phyloP scores from a whole-genome alignment of 2,329 filamentous ascomycete species.

The Alternaria metachromatica region DNA sequence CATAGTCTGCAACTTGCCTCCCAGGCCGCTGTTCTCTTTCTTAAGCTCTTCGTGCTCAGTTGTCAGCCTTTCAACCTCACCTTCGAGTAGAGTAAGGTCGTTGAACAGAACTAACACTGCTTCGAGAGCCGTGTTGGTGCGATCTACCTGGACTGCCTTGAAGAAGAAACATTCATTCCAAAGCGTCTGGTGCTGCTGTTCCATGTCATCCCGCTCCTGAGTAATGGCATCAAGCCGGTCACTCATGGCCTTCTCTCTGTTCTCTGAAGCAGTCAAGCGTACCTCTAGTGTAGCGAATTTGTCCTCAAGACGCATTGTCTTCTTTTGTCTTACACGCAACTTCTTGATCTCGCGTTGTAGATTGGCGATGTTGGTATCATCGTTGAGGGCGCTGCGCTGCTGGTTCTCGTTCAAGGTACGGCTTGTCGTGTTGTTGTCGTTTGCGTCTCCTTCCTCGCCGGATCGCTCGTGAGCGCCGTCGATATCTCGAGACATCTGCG shows the following conservation, averaged over 20 bases:
- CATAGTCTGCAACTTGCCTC: background rate
- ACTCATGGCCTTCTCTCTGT: background rate
- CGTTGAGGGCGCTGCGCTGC: background rate
- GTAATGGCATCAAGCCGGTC: background rate
- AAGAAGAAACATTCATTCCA: background rate
- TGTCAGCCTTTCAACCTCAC: background rate
- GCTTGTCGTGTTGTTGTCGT: background rate
- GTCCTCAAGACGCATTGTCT: background rate
- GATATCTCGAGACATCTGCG: fast-evolving
- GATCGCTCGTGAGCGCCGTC: background rate
- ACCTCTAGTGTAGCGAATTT: background rate
- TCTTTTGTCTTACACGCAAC: background rate
- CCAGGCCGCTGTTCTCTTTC: background rate
- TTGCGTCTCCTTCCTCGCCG: background rate
- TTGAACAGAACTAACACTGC: background rate
- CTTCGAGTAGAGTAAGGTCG: background rate
- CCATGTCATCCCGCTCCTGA: background rate
- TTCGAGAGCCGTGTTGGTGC: background rate
- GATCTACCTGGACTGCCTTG: background rate
- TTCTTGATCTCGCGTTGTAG: background rate
- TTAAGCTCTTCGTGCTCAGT: background rate
- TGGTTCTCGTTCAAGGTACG: background rate
- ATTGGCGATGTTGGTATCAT: background rate
- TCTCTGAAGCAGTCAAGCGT: background rate
- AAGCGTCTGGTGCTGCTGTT: background rate